Conservation (phyloP, 805 yeast genomes). For the Maudiozyma pseudohumilis region DNA sequence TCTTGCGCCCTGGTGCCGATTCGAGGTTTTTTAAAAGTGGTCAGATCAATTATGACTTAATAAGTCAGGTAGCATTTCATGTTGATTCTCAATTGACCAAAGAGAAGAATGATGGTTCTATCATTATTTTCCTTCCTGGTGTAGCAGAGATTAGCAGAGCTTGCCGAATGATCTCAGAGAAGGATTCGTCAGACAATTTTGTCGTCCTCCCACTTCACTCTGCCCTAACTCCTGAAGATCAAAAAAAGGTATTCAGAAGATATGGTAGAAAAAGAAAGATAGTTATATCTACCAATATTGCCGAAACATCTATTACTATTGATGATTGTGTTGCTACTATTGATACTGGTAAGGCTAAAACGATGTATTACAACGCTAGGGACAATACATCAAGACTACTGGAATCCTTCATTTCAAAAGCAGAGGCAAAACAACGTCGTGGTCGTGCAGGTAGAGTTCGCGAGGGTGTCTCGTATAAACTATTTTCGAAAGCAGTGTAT, state of each 20-base stretch:
- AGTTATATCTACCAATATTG: constrained; percentile 86
- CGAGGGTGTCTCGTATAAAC: constrained; percentile 69
- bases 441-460: constrained; percentile 98
- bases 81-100: constrained; percentile 40
- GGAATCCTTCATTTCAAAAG: constrained; percentile 82
- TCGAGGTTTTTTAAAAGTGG: constrained; percentile 58
- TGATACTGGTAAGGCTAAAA: constrained; percentile 80
- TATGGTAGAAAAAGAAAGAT: constrained; percentile 61
- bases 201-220: constrained; percentile 76
- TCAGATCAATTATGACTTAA: constrained; percentile 63
- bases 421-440: constrained; percentile 82
- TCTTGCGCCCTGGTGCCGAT: constrained; percentile 49
- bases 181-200: constrained; percentile 15
- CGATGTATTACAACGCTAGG: constrained; percentile 57
- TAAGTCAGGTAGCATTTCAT: constrained; percentile 43
- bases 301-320: constrained; percentile 94
- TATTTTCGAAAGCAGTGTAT: constrained; percentile 59
- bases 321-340: constrained; percentile 90
- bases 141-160: constrained; percentile 74
- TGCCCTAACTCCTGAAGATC: constrained; percentile 74
- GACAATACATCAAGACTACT: constrained; percentile 60
- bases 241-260: constrained; percentile 56
- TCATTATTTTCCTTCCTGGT: constrained; percentile 83
- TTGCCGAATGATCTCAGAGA: constrained; percentile 19
- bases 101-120: constrained; percentile 52